A percentile compares a stretch with the other conserved stretches of the same genome.
Conservation (phyloP, 257 asterid species). For the Nicotiana tabacum region DNA sequence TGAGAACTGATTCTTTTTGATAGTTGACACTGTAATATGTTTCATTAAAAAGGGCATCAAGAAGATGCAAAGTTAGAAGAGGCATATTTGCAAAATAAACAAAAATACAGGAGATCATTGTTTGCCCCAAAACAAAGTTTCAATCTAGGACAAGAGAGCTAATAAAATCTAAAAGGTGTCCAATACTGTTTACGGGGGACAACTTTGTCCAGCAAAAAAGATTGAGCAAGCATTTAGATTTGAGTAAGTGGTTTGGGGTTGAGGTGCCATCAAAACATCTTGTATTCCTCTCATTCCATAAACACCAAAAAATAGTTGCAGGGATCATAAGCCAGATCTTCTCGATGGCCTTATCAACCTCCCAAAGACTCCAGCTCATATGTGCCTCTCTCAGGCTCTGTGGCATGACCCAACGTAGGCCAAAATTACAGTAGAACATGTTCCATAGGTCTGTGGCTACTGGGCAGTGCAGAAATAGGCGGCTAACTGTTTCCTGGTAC, state of each 20-base stretch:
- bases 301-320: neutral
- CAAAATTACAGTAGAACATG: neutral
- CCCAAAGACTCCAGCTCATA: neutral
- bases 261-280: neutral
- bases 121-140: neutral
- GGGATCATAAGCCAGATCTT: neutral
- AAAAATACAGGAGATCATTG: no score
- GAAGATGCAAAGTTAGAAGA: neutral
- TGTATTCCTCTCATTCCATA: neutral
- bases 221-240: neutral
- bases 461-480: no score
- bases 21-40: neutral
- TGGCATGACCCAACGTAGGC: neutral
- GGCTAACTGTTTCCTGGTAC: no score
- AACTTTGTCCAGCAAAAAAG: neutral
- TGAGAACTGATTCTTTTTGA: constrained; percentile 5
- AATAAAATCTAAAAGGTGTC: neutral
- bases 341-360: neutral
- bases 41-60: neutral
- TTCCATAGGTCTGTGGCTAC: no score
- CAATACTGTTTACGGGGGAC: no score
- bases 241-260: neutral
- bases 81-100: no score
- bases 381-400: neutral
- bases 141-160: neutral